phyloP scores from a whole-genome alignment of 345 rosid genomes.

The Excoecaria agallocha region DNA sequence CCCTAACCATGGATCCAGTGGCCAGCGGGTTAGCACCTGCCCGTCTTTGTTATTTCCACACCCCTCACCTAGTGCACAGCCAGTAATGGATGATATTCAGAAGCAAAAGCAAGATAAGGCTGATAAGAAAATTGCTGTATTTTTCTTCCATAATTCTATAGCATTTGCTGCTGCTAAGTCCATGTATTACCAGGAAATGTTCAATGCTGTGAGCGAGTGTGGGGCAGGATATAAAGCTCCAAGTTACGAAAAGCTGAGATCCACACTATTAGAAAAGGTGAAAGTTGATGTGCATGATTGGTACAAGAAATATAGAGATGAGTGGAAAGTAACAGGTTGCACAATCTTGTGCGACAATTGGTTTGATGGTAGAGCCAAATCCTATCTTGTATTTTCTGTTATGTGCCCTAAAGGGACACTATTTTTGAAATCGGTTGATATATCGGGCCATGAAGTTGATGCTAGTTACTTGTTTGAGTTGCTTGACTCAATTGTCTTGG shows the following conservation, averaged over 20 bases:
- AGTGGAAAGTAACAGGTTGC: conserved; percentile 31
- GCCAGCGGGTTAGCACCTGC: conserved; percentile 45
- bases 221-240: conserved; percentile 30
- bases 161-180: conserved; percentile 24
- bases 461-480: conserved; percentile 27
- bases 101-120: conserved; percentile 43
- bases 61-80: conserved; percentile 31
- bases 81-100: conserved; percentile 33
- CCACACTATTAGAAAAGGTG: conserved; percentile 22
- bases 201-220: conserved; percentile 27
- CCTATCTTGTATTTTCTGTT: conserved; percentile 21
- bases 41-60: conserved; percentile 41
- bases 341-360: conserved; percentile 28
- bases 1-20: conserved; percentile 43
- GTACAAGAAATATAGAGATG: conserved; percentile 25
- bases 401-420: conserved; percentile 26
- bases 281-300: conserved; percentile 23
- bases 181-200: conserved; percentile 28
- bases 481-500: conserved; percentile 28
- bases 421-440: conserved; percentile 30
- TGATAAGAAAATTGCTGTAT: conserved; percentile 24
- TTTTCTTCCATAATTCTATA: conserved; percentile 27
- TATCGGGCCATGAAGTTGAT: conserved; percentile 31
- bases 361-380: conserved; percentile 24
- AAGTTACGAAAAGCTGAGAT: conserved; percentile 24